Evolutionary conservation across 2,329 filamentous ascomycete species (phyloP), one percentile per base, ranked within the genome.

Genomic region (Leptographium wingfieldii): DNA sequence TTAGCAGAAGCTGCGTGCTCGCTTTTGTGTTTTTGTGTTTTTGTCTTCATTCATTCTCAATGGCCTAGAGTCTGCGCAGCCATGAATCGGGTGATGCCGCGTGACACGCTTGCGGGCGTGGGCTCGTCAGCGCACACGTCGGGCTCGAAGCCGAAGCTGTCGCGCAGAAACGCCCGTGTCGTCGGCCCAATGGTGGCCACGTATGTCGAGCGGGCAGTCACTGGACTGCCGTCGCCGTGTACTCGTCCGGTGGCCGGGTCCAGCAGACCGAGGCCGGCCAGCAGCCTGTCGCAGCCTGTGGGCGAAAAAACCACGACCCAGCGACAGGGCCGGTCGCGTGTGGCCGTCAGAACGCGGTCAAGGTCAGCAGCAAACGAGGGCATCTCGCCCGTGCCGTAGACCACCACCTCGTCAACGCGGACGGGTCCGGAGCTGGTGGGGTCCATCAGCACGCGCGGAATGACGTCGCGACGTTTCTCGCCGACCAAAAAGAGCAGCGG

Each of bases 171-270:
- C 65, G 91, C 84, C 63, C 86, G 80, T 12, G 94, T 99, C 22
- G 94, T 99, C 14, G 94, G 92, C 0, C 94, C 94, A 71, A 99
- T 99, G 0, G 92, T 95, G 16, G 87, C 90, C 62, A 97, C 77
- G 63, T 81, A 84, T 1, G 84, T 86, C 57, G 71, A 77, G 11
- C 57, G 61, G 11, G 31, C 22, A 33, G 55, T 12, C 11, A 27
- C 2, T 3, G 25, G 49, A 16, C 5, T 43, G 22, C 54, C 27
- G 16, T 16, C 9, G 40, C 1, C 10, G 25, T 38, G 68, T 35
- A 64, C 66, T 40, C 38, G 31, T 25, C 74, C 73, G 0, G 75
- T 79, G 22, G 69, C 68, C 5, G 71, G 67, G 60, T 83, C 78
- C 22, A 85, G 67, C 65, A 80, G 66, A 2, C 75, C 79, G 57